Evolutionary conservation across 1,284 basidiomycete species (phyloP).

Genomic region (Takashimella koratensis): DNA sequence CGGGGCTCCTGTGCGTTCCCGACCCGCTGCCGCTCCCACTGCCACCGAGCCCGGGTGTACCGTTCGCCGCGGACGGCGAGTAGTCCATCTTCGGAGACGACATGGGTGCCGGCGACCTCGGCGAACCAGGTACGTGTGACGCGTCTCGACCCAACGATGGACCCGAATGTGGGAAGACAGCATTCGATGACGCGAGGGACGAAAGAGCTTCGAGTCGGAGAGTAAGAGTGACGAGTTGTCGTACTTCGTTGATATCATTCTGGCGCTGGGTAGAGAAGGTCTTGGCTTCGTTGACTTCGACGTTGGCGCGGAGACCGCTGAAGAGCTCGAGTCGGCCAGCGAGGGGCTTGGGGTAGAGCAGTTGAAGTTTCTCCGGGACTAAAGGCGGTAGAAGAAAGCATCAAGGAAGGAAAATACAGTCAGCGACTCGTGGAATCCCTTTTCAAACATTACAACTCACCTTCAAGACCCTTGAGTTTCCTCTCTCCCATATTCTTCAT

Average conservation of each 20-base stretch:
- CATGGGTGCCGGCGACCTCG: not conserved
- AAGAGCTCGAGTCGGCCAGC: slow-evolving; percentile 65
- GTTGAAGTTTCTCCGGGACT: slow-evolving; percentile 76
- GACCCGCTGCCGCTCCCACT: slow-evolving; percentile 8
- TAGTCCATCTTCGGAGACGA: not conserved
- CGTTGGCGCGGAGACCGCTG: slow-evolving; percentile 52
- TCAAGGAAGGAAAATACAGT: not conserved
- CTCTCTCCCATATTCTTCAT: slow-evolving; percentile 74
- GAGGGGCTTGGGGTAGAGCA: slow-evolving; percentile 76
- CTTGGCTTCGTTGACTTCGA: slow-evolving; percentile 50
- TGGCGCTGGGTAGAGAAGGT: slow-evolving; percentile 61
- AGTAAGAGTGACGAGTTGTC: slow-evolving; percentile 69
- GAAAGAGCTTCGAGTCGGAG: slow-evolving; percentile 77
- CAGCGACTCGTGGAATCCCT: not conserved
- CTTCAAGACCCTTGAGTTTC: slow-evolving; percentile 89
- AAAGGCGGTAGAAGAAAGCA: slow-evolving; percentile 7
- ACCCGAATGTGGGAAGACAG: not conserved
- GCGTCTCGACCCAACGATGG: too few species aligned
- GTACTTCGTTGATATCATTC: slow-evolving; percentile 69
- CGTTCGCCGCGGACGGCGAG: not conserved
- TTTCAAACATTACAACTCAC: slow-evolving; percentile 21
- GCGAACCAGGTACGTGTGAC: not conserved
- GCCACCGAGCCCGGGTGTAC: too few species aligned
- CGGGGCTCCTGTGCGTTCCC: slow-evolving; percentile 7
- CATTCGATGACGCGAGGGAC: not conserved